phyloP scores from a whole-genome alignment of 208 protist genomes.

The Porcisia hertigi region DNA sequence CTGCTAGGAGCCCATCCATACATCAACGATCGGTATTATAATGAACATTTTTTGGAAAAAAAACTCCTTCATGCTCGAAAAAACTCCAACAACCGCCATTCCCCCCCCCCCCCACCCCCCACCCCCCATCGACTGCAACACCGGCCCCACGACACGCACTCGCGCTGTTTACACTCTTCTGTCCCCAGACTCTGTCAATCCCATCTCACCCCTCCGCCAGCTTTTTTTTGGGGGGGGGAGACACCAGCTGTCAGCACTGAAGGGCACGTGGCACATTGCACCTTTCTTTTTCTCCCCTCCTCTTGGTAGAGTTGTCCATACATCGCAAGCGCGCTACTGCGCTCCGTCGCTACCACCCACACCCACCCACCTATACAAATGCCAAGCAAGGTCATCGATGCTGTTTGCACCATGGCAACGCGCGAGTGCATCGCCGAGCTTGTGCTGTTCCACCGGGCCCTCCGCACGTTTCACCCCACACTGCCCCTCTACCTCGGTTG shows the following conservation, averaged over 20 bases:
- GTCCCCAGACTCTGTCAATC: neutral
- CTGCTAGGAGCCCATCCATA: neutral
- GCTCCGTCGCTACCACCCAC: neutral
- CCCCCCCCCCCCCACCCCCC: too few relatives aligned
- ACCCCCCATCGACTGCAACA: neutral
- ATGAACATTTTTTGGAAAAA: too few relatives aligned
- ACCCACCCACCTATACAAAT: neutral
- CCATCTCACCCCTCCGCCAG: neutral
- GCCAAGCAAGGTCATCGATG: constrained; percentile 36
- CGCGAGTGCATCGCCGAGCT: constrained; percentile 81
- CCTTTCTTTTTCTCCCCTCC: neutral
- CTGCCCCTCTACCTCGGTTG: constrained; percentile 67
- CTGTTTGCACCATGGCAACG: constrained; percentile 82
- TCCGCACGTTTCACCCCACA: constrained; percentile 59
- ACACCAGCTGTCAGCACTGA: neutral
- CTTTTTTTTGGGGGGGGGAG: neutral
- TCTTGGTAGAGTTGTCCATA: neutral
- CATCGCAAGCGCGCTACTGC: neutral
- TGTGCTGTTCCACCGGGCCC: constrained; percentile 57
- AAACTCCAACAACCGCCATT: neutral
- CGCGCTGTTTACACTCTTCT: neutral
- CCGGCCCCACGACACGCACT: neutral
- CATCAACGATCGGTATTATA: neutral
- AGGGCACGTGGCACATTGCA: neutral
- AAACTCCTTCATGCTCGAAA: neutral